Evolutionary conservation across 2,329 filamentous ascomycete species (phyloP).

Genomic region (Paraconiothyrium brasiliense): DNA sequence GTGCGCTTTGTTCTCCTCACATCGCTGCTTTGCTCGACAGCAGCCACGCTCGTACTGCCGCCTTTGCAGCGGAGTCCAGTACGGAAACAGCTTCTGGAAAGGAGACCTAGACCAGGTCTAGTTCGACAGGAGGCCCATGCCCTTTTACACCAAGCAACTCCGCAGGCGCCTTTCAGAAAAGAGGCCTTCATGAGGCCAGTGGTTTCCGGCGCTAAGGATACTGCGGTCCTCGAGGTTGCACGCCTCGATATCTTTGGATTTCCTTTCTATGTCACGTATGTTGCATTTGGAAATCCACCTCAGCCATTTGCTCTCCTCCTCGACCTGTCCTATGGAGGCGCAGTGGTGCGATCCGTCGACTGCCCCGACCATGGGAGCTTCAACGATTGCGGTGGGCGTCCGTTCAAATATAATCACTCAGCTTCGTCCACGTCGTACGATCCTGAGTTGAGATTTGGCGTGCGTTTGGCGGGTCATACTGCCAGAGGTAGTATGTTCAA

Average conservation of each 20-base stretch:
- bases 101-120: not conserved
- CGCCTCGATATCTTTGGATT: not conserved
- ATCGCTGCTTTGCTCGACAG: not conserved
- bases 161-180: not conserved
- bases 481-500: not conserved
- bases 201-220: not conserved
- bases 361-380: not conserved
- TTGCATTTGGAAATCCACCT: not conserved
- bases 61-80: not conserved
- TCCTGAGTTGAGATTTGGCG: not conserved
- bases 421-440: not conserved
- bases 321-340: not conserved
- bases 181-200: not conserved
- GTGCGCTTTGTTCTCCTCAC: not conserved
- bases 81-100: not conserved
- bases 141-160: not conserved
- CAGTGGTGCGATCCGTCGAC: not conserved
- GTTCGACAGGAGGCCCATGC: not conserved
- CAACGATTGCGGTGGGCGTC: not conserved
- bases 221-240: not conserved
- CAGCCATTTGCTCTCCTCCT: not conserved
- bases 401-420: not conserved
- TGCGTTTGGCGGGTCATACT: not conserved
- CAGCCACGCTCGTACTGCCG: not conserved
- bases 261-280: not conserved